Base-by-base conservation (phyloP, 441 rosid species). In the Gossypium gossypioides region DNA sequence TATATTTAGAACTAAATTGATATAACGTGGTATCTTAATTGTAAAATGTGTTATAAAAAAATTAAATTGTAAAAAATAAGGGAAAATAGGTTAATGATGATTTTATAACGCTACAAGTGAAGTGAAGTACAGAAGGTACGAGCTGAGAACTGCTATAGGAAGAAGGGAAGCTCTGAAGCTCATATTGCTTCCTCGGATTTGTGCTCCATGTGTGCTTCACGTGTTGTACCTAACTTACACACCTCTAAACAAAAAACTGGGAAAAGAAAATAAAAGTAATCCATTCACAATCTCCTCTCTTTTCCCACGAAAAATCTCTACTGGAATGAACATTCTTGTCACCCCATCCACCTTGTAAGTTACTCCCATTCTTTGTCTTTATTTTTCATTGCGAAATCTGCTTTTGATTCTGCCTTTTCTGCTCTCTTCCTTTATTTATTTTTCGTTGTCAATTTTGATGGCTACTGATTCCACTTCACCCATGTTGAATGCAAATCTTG, bases 281-380 rank as follows among this genome's bases (percentile, higher is more conserved):
- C 16, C 42, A 16, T 29, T 51, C 50, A 15, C 1, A 18, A 67
- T 67, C 29, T 48, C 3, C 29, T 52, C 34, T 15, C 50, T 12
- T n/a, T 15, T 34, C 37, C 22, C 15, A 4, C 44, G 44, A 3
- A 3, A 19, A 61, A 52, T 25, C 32, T 40, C 7, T 1, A 3
- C 16, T 34, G 13, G 69, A 34, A 32, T 66, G 75, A 67, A 57
- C 40, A 48, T 58, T 65, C 68, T 22, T 48, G 6, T 21, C 34
- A 34, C 10, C 59, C 4, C 61, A 71, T 79, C 75, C 55, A 18
- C 48, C 60, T 24, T 62, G 72, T 70, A 67, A 68, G 80, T 59
- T 68, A 16, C 15, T n/a, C 44, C 58, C 58, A 15, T 24, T 66
- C 50, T 46, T 68, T 21, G 6, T 57, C 60, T 48, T 2, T 42